Conservation (phyloP, 2,329 filamentous ascomycete species). For the Annulohypoxylon truncatum region DNA sequence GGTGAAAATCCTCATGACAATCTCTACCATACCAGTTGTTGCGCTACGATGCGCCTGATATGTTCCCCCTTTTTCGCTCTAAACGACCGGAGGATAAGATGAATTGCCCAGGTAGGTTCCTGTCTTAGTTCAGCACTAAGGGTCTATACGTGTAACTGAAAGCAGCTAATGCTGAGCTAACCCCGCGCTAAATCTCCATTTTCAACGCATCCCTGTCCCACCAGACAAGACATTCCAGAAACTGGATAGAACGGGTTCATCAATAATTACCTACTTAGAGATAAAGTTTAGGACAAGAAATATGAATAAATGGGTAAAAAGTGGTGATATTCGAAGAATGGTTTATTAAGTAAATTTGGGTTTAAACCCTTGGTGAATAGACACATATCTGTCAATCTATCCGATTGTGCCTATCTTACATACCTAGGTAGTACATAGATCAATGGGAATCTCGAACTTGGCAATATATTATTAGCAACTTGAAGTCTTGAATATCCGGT, state of each 20-base stretch:
- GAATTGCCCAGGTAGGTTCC: not conserved
- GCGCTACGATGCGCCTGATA: not conserved
- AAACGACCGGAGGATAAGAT: not conserved
- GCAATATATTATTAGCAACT: no score
- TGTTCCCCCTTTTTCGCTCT: not conserved
- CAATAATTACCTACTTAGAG: not conserved
- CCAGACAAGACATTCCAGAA: slow-evolving; percentile 12
- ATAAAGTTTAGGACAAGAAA: no score
- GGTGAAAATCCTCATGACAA: not conserved
- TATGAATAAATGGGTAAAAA: no score
- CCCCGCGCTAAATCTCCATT: slow-evolving; percentile 17
- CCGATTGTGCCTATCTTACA: no score
- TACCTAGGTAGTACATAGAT: not conserved
- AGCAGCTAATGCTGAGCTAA: slow-evolving; percentile 9
- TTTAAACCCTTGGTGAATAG: no score
- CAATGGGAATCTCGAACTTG: no score
- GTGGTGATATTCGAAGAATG: no score
- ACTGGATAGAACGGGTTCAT: slow-evolving; percentile 7
- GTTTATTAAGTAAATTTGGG: no score
- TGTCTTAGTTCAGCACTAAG: not conserved
- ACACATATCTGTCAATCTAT: no score
- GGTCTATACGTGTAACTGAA: not conserved
- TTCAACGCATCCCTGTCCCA: not conserved
- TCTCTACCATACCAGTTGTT: not conserved
- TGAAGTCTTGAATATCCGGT: not conserved